Conservation (phyloP, 1,284 basidiomycete genomes). For the Psilocybe mexicana region DNA sequence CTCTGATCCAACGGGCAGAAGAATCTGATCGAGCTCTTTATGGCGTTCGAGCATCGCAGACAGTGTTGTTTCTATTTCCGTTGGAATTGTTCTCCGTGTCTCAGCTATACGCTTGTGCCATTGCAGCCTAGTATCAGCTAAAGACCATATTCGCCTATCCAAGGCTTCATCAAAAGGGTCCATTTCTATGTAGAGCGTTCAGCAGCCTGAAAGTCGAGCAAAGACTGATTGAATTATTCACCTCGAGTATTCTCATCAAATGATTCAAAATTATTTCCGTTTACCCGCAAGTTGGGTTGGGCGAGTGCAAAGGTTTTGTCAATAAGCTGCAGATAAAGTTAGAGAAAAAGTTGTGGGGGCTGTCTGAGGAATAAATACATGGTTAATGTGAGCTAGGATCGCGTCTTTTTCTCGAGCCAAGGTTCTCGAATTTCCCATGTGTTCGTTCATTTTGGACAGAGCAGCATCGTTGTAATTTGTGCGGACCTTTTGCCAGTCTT, state of each 20-base stretch:
- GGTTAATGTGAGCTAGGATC: slow-evolving; percentile 48
- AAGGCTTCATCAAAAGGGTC: slow-evolving; percentile 82
- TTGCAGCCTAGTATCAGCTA: slow-evolving; percentile 64
- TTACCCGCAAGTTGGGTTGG: slow-evolving; percentile 73
- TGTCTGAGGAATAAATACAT: slow-evolving; percentile 36
- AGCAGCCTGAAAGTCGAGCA: neutral
- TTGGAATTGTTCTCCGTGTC: slow-evolving; percentile 57
- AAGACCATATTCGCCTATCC: slow-evolving; percentile 70
- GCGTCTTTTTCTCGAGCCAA: slow-evolving; percentile 40
- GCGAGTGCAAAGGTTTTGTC: slow-evolving; percentile 62
- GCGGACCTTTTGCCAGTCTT: slow-evolving; percentile 63
- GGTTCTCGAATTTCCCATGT: slow-evolving; percentile 26
- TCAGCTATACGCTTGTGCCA: slow-evolving; percentile 70
- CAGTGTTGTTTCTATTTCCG: slow-evolving; percentile 50
- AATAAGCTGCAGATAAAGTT: slow-evolving; percentile 47
- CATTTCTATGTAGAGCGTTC: slow-evolving; percentile 45
- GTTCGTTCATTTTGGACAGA: slow-evolving; percentile 42
- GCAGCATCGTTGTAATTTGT: slow-evolving; percentile 48
- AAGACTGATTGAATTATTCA: slow-evolving; percentile 24
- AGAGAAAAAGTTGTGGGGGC: neutral
- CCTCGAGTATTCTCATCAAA: slow-evolving; percentile 57
- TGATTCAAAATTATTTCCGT: slow-evolving; percentile 76
- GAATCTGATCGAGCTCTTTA: slow-evolving; percentile 36
- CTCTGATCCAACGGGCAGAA: slow-evolving; percentile 17
- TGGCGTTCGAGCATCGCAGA: slow-evolving; percentile 48